A percentile compares a stretch with the other conserved stretches of the same genome.
These are phyloP conservation scores for Hericium rajendrae DNA, from an alignment of 768 basidiomycete genomes.

Conservation along the genomic window DNA sequence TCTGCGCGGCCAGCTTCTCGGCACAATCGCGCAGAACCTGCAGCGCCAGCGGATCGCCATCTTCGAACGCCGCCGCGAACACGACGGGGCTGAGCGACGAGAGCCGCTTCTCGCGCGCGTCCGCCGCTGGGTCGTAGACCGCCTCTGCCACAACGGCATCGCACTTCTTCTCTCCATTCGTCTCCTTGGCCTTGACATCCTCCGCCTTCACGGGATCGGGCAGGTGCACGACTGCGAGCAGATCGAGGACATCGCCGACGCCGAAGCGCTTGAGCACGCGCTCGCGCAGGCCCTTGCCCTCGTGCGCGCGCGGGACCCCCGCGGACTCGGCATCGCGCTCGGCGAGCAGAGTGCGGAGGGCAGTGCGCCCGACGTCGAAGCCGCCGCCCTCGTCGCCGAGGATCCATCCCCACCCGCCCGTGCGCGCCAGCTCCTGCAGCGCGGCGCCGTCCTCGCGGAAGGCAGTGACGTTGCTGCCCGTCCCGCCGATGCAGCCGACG, in stretches of 20 bases:
- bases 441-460: slow-evolving; percentile 32
- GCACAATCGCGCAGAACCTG: slow-evolving; percentile 46
- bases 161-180: slow-evolving; percentile 9
- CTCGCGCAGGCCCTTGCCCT: slow-evolving; percentile 26
- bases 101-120: slow-evolving; percentile 61
- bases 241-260: slow-evolving; percentile 46
- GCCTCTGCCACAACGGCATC: background rate
- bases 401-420: slow-evolving; percentile 4
- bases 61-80: slow-evolving; percentile 67
- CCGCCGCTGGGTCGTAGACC: slow-evolving; percentile 15
- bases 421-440: slow-evolving; percentile 1
- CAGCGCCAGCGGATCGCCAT: slow-evolving; percentile 56
- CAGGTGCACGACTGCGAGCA: slow-evolving; percentile 54
- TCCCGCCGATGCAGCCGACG: slow-evolving; percentile 71
- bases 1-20: slow-evolving; percentile 45
- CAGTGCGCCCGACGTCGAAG: slow-evolving; percentile 69
- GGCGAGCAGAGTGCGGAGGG: slow-evolving; percentile 55
- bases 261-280: slow-evolving; percentile 48
- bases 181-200: slow-evolving; percentile 7
- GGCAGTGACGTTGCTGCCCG: slow-evolving; percentile 67
- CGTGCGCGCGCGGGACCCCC: background rate
- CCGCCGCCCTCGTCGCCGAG: slow-evolving; percentile 55
- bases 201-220: slow-evolving; percentile 35
- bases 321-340: slow-evolving; percentile 42
- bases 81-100: slow-evolving; percentile 68